A percentile compares a stretch with the other conserved stretches of the same genome.
phyloP scores from a whole-genome alignment of 2,329 filamentous ascomycete species.

The Alternaria longipes region DNA sequence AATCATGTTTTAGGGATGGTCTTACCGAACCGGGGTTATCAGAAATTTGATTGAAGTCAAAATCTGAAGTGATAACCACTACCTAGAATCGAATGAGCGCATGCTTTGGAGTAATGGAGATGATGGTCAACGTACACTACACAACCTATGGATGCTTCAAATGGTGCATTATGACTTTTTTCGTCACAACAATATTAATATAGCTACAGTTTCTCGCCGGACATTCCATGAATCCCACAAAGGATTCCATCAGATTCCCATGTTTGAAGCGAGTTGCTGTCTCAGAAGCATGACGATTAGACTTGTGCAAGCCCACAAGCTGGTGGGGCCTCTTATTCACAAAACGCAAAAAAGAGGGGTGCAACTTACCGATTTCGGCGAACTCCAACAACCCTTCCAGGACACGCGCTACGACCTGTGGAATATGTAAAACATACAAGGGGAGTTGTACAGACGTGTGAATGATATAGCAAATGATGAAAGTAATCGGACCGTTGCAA shows the following conservation, averaged over 20 bases:
- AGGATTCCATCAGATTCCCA: background rate
- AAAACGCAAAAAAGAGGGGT: constrained; percentile 10
- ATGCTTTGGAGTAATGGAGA: background rate
- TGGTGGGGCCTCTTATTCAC: constrained; percentile 11
- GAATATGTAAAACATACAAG: background rate
- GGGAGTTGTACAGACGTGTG: background rate
- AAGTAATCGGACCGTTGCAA: background rate
- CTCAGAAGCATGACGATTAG: constrained; percentile 16
- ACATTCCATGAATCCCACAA: too few relatives aligned
- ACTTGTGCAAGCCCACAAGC: constrained; percentile 6
- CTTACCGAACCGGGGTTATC: constrained; percentile 38
- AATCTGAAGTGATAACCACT: constrained; percentile 42
- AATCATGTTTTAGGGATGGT: background rate
- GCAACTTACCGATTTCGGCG: background rate
- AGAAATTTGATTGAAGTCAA: constrained; percentile 30
- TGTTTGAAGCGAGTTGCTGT: background rate
- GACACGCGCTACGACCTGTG: background rate
- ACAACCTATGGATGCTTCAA: constrained; percentile 23
- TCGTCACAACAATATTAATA: rapidly evolving
- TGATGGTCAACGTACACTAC: constrained; percentile 22
- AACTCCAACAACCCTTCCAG: background rate
- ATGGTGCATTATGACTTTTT: constrained; percentile 14
- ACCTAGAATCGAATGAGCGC: constrained; percentile 27
- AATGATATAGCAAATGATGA: too few relatives aligned
- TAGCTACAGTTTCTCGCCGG: background rate